Percentiles rank a stretch among this genome's conserved stretches.
These are phyloP conservation scores for Biscogniauxia mediterranea DNA, from an alignment of 2,329 filamentous ascomycete species.

Conservation along the genomic window DNA sequence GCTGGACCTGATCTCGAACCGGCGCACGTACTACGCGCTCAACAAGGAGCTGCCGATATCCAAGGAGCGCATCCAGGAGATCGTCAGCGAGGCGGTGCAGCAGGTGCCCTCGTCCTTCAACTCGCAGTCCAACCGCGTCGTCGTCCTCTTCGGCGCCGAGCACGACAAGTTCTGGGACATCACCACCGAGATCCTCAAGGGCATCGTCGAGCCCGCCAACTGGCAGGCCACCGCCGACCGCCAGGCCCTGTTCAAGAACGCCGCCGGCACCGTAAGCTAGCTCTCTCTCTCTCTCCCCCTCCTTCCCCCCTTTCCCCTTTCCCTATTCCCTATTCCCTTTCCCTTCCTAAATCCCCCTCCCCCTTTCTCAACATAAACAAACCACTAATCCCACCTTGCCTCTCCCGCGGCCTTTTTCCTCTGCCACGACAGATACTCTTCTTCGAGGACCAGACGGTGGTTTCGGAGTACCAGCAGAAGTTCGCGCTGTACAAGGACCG, in stretches of 20 bases:
- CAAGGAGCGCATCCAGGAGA: constrained; percentile 59
- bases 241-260: constrained; percentile 60
- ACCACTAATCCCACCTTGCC: background rate
- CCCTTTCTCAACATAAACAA: no score
- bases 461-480: constrained; percentile 65
- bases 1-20: constrained; percentile 63
- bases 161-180: constrained; percentile 89
- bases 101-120: constrained; percentile 84
- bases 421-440: constrained; percentile 63
- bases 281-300: constrained; percentile 1
- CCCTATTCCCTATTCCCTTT: no score
- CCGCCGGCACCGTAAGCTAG: constrained; percentile 70
- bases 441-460: constrained; percentile 73
- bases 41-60: constrained; percentile 61
- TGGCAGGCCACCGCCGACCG: constrained; percentile 52
- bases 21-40: constrained; percentile 68
- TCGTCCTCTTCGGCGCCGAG: constrained; percentile 77
- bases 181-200: constrained; percentile 61
- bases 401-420: background rate
- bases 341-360: no score
- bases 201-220: constrained; percentile 58
- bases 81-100: constrained; percentile 62
- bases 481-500: constrained; percentile 74
- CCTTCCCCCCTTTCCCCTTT: background rate
- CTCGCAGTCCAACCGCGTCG: constrained; percentile 75